phyloP scores from a whole-genome alignment of 179 eudicot genomes.

The Carnegiea gigantea region DNA sequence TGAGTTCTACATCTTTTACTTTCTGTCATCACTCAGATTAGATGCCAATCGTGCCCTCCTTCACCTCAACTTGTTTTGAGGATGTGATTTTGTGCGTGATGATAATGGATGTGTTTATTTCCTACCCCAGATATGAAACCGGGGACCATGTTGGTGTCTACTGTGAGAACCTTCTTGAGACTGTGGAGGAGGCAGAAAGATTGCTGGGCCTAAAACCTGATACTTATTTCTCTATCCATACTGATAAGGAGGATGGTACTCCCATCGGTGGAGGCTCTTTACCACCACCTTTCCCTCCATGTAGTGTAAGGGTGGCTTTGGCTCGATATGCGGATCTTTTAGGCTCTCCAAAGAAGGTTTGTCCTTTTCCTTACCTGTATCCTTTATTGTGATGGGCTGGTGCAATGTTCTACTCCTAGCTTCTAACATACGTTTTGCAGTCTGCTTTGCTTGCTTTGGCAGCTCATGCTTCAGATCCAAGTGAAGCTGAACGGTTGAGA shows the following conservation, averaged over 20 bases:
- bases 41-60: background rate
- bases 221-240: slow-evolving; percentile 72
- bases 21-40: background rate
- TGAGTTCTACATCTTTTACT: slow-evolving; percentile 39
- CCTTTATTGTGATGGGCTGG: background rate
- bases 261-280: slow-evolving; percentile 65
- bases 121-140: slow-evolving; percentile 72
- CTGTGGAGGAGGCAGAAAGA: slow-evolving; percentile 80
- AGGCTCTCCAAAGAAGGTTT: slow-evolving; percentile 85
- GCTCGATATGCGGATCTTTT: slow-evolving; percentile 84
- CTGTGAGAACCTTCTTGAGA: slow-evolving; percentile 72
- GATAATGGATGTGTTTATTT: slow-evolving; percentile 8
- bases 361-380: background rate
- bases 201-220: slow-evolving; percentile 59
- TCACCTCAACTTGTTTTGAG: background rate
- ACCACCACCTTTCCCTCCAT: slow-evolving; percentile 87
- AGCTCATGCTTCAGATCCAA: slow-evolving; percentile 85
- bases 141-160: slow-evolving; percentile 98
- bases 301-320: slow-evolving; percentile 75
- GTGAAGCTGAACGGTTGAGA: slow-evolving; percentile 82
- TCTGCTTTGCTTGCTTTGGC: slow-evolving; percentile 89
- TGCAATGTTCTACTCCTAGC: background rate
- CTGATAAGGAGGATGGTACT: slow-evolving; percentile 84
- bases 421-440: slow-evolving; percentile 37
- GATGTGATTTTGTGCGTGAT: background rate